Evolutionary conservation across 495 filamentous ascomycete genomes (phyloP).

Genomic region (Annulohypoxylon stygium): DNA sequence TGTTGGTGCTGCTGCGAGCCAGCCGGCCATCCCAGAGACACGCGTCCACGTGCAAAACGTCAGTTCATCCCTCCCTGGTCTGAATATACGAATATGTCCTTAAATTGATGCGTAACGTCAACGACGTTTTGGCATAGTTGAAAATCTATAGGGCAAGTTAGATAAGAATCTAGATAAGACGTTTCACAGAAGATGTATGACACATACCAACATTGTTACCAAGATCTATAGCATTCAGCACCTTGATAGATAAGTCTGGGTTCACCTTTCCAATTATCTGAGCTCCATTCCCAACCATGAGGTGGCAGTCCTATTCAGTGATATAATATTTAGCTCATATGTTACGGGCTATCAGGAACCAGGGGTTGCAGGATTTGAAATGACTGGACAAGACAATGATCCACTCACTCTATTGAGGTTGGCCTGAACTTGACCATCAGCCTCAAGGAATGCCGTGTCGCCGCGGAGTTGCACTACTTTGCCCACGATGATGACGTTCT

Average conservation of each 20-base stretch:
- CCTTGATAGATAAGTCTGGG: constrained; percentile 79
- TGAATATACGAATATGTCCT: constrained; percentile 67
- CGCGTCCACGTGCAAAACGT: constrained; percentile 50
- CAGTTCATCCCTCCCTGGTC: constrained; percentile 49
- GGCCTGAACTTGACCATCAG: constrained; percentile 77
- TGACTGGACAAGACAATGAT: not conserved
- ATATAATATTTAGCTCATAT: constrained; percentile 35
- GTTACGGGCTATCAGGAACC: not conserved
- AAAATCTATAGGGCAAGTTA: constrained; percentile 70
- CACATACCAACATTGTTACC: constrained; percentile 75
- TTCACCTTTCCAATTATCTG: constrained; percentile 96
- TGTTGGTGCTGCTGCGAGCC: constrained; percentile 45
- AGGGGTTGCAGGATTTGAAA: not conserved
- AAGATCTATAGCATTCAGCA: constrained; percentile 82
- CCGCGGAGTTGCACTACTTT: constrained; percentile 84
- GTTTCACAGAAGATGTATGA: not conserved
- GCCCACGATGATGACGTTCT: constrained; percentile 86
- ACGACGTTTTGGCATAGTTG: constrained; percentile 84
- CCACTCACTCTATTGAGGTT: constrained; percentile 76
- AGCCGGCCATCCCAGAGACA: constrained; percentile 52
- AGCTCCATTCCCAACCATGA: constrained; percentile 80
- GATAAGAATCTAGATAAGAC: not conserved
- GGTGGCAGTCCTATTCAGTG: constrained; percentile 74
- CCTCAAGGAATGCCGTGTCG: constrained; percentile 83
- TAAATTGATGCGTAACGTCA: constrained; percentile 87